phyloP scores from a whole-genome alignment of 106 monocot genomes.

The Dendrobium huoshanense region DNA sequence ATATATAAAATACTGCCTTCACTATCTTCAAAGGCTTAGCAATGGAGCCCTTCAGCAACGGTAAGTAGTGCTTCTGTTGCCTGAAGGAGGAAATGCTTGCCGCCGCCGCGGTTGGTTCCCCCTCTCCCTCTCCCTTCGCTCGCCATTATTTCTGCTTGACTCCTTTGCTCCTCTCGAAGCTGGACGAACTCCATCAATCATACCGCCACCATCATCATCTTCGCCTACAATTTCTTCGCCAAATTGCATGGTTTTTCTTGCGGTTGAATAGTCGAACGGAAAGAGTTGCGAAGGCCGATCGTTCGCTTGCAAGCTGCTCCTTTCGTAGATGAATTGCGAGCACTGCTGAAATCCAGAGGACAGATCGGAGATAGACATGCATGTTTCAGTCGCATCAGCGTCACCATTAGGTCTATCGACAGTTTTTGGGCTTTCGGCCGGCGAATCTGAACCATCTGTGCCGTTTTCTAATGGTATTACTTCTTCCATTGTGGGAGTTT shows the following conservation, averaged over 20 bases:
- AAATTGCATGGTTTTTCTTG: conserved; percentile 46
- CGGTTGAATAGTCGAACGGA: conserved; percentile 72
- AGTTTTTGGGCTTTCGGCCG: conserved; percentile 2
- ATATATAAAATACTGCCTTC: neutral
- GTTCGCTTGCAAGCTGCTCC: conserved; percentile 13
- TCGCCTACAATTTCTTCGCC: conserved; percentile 13
- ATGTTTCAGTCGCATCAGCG: conserved; percentile 3
- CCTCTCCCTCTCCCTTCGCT: conserved; percentile 18
- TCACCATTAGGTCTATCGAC: conserved; percentile 9
- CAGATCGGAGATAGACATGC: conserved; percentile 41
- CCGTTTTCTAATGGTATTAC: conserved; percentile 40
- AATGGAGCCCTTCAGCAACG: conserved; percentile 4
- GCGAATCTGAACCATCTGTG: conserved; percentile 3
- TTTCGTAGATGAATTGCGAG: conserved; percentile 21
- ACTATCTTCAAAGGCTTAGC: neutral
- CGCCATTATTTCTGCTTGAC: neutral
- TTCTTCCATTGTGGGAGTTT: conserved; percentile 30
- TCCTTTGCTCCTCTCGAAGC: conserved; percentile 11
- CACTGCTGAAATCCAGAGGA: conserved; percentile 56
- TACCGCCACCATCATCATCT: neutral
- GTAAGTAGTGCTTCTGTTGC: conserved; percentile 78
- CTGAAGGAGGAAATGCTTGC: conserved; percentile 82
- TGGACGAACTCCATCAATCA: neutral
- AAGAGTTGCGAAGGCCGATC: conserved; percentile 9
- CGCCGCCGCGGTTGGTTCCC: conserved; percentile 45